Percentiles rank a stretch among this genome's conserved stretches.
phyloP scores from a whole-genome alignment of 805 yeast genomes.

The Cyberlindnera amylophila region DNA sequence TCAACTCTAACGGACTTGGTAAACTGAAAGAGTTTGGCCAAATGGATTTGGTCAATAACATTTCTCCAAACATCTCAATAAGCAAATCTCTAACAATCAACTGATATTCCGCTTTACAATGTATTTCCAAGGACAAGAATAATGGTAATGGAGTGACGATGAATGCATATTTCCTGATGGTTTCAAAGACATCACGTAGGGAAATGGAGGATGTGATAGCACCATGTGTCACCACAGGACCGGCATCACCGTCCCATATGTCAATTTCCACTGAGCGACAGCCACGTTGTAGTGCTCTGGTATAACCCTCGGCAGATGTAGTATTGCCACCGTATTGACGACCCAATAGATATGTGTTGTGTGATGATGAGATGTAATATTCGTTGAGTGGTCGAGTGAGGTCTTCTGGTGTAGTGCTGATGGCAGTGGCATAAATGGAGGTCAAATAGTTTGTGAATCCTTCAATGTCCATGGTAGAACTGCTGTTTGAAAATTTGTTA shows the following conservation, averaged over 20 bases:
- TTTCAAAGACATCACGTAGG: constrained; percentile 62
- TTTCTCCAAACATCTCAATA: constrained; percentile 54
- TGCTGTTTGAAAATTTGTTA: constrained; percentile 28
- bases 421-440: constrained; percentile 26
- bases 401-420: constrained; percentile 30
- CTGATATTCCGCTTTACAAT: constrained; percentile 72
- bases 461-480: constrained; percentile 17
- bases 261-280: constrained; percentile 95
- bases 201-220: constrained; percentile 75
- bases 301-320: constrained; percentile 87
- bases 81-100: constrained; percentile 49
- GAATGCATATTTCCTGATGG: constrained; percentile 82
- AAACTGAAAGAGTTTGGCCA: constrained; percentile 34
- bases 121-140: constrained; percentile 79
- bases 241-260: constrained; percentile 82
- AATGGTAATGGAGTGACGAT: constrained; percentile 84
- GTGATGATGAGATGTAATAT: constrained; percentile 89
- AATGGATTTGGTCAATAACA: constrained; percentile 32
- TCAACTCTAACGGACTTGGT: constrained; percentile 74
- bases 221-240: constrained; percentile 91
- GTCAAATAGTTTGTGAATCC: constrained; percentile 29
- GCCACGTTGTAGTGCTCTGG: constrained; percentile 82
- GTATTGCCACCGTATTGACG: constrained; percentile 84
- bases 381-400: constrained; percentile 69
- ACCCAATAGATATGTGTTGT: constrained; percentile 87